Conservation (phyloP, 2,329 filamentous ascomycete genomes). For the Arthroderma sp. region DNA sequence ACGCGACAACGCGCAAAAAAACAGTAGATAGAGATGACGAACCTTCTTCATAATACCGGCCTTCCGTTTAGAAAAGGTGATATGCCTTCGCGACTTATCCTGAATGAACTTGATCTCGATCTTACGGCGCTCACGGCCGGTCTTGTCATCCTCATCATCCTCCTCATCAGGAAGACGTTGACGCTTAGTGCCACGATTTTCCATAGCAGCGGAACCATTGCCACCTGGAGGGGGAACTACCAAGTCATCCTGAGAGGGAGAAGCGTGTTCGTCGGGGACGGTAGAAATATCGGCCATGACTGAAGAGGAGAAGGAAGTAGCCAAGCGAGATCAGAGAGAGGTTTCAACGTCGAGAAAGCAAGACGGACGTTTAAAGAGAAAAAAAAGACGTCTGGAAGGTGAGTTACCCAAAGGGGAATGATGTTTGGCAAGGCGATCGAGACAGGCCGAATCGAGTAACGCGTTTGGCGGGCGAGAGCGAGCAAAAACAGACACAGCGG, state of each 20-base stretch:
- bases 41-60: constrained; percentile 99
- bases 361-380: not conserved
- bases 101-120: constrained; percentile 99
- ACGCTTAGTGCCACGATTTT: constrained; percentile 79
- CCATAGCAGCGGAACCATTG: constrained; percentile 51
- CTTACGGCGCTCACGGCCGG: constrained; percentile 93
- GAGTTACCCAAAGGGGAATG: constrained; percentile 32
- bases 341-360: constrained; percentile 1
- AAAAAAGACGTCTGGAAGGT: constrained; percentile 4
- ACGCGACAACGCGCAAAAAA: constrained; percentile 2
- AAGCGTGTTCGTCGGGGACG: constrained; percentile 62
- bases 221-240: constrained; percentile 47
- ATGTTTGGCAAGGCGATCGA: constrained; percentile 23
- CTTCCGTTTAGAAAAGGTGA: constrained; percentile 99
- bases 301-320: constrained; percentile 9
- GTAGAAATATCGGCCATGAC: constrained; percentile 68
- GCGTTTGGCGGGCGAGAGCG: constrained; percentile 26
- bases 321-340: constrained; percentile 6
- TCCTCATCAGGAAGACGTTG: constrained; percentile 73
- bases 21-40: constrained; percentile 25
- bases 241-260: constrained; percentile 60
- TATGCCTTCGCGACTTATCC: constrained; percentile 98
- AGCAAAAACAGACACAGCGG: constrained; percentile 11
- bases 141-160: constrained; percentile 96
- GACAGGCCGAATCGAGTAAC: constrained; percentile 34